Evolutionary conservation across 495 filamentous ascomycete genomes (phyloP), one percentile per base, ranked within the genome.

Genomic region (Penicillium paxilli): DNA sequence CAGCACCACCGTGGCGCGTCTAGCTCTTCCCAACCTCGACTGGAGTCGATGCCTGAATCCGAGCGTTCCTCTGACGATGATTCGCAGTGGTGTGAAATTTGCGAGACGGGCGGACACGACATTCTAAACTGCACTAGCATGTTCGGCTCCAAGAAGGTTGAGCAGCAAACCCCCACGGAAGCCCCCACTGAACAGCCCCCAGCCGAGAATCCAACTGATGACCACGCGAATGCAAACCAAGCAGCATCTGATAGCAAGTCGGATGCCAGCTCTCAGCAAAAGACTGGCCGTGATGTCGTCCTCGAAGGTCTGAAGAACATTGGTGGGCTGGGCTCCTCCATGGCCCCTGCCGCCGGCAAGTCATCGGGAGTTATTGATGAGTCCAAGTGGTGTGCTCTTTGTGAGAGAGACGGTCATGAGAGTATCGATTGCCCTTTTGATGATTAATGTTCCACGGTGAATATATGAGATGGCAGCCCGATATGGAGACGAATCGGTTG

Each of bases 361-460:
- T 84, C 87, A 49, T 90, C 83, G 45, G 86, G 85, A 1, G 76
- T 88, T 28, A 80, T 94, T 52, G 90, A 98, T 62, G 83, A 84
- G 57, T 77, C 83, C 51, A 96, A 94, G 72, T 99, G 94, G 94
- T 99, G 94, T 73, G 94, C 95, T 48, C 77, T 98, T 41, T 99
- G 94, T 68, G 94, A 99, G 77, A 82, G 88, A 49, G 95, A 98
- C 64, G 94, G 94, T 25, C 94, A 99, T 64, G 89, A 94, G 68
- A 96, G 91, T 64, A 91, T 95, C 54, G 90, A 95, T 68, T 98
- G 93, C 75, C 93, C 92, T 12, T 88, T 95, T 72, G 92, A 97
- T 68, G 91, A 93, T 65, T 88, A 83, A 61, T 87, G 87, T 62
- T 54, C 44, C 33, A 58, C 57, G 57, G 51, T 47, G 59, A 57